Conservation (phyloP, 352 stramenopile species). For the Phytophthora syringae region DNA sequence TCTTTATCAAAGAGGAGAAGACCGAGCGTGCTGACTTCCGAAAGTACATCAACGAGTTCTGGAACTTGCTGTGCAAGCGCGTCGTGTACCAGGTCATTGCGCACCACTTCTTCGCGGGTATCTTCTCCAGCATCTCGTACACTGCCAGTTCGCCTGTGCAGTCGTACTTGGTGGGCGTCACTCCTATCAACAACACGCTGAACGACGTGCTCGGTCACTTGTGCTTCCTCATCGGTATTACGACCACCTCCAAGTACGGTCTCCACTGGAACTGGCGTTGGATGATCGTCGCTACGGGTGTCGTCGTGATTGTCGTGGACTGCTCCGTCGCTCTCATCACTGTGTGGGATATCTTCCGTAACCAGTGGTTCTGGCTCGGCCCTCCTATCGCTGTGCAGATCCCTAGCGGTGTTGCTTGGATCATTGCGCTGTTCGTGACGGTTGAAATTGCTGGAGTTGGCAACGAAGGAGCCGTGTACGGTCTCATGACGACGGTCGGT, state of each 20-base stretch:
- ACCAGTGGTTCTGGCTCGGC: constrained; percentile 53
- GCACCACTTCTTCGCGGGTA: constrained; percentile 52
- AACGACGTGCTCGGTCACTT: constrained; percentile 41
- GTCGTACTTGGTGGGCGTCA: constrained; percentile 44
- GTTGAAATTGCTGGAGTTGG: constrained; percentile 56
- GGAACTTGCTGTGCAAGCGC: constrained; percentile 47
- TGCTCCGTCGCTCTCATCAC: constrained; percentile 43
- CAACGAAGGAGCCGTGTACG: constrained; percentile 58
- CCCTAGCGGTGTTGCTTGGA: constrained; percentile 43
- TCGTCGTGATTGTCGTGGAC: constrained; percentile 44
- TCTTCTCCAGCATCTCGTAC: constrained; percentile 52
- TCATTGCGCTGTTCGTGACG: constrained; percentile 45
- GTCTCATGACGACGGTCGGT: constrained; percentile 49
- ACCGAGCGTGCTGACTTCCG: constrained; percentile 32
- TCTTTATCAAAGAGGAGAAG: constrained; percentile 50
- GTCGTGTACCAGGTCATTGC: constrained; percentile 60
- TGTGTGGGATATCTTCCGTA: constrained; percentile 52
- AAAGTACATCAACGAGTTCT: constrained; percentile 50
- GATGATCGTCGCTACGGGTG: constrained; percentile 40
- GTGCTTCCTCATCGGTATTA: constrained; percentile 44
- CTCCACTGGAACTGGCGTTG: constrained; percentile 55
- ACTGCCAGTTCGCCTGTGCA: constrained; percentile 41
- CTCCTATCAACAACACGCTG: constrained; percentile 50
- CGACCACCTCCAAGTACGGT: constrained; percentile 47
- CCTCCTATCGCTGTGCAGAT: constrained; percentile 45